phyloP scores from a whole-genome alignment of 495 filamentous ascomycete species.

The Penicillium samsonianum region DNA sequence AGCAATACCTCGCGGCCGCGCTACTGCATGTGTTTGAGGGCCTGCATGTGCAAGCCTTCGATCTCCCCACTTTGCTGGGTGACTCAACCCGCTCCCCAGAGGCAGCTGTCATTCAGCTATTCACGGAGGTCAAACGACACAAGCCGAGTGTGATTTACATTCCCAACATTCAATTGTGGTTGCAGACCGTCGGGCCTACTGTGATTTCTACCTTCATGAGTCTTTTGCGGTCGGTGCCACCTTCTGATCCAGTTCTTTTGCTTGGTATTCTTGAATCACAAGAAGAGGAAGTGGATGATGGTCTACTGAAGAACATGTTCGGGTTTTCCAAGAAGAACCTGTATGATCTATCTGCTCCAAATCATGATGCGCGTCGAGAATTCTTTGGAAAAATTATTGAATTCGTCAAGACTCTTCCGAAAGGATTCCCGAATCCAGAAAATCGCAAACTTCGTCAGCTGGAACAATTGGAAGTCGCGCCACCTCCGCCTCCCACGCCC shows the following conservation, averaged over 20 bases:
- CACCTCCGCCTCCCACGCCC: slow-evolving; percentile 64
- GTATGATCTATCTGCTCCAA: slow-evolving; percentile 65
- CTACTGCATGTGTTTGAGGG: slow-evolving; percentile 88
- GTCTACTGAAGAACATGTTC: slow-evolving; percentile 76
- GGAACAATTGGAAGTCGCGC: slow-evolving; percentile 72
- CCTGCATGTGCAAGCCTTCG: slow-evolving; percentile 92
- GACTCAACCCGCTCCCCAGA: slow-evolving; percentile 75
- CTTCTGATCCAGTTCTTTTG: slow-evolving; percentile 85
- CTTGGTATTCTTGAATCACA: slow-evolving; percentile 75
- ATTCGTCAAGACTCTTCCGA: slow-evolving; percentile 73
- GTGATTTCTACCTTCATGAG: slow-evolving; percentile 77
- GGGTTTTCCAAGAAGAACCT: slow-evolving; percentile 78
- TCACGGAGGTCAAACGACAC: slow-evolving; percentile 87
- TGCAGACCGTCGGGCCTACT: slow-evolving; percentile 62
- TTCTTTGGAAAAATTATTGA: slow-evolving; percentile 74
- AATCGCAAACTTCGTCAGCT: slow-evolving; percentile 84
- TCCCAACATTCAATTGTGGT: slow-evolving; percentile 87
- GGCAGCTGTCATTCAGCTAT: slow-evolving; percentile 83
- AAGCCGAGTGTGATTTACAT: slow-evolving; percentile 97
- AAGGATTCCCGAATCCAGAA: slow-evolving; percentile 81
- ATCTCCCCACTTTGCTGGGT: slow-evolving; percentile 78
- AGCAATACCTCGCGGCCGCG: slow-evolving; percentile 86
- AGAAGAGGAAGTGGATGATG: slow-evolving; percentile 54
- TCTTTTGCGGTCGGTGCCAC: slow-evolving; percentile 72
- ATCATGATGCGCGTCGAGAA: slow-evolving; percentile 62